These are phyloP conservation scores for Rosa chinensis DNA, from an alignment of 306 rosid genomes.

Conservation along the genomic window DNA sequence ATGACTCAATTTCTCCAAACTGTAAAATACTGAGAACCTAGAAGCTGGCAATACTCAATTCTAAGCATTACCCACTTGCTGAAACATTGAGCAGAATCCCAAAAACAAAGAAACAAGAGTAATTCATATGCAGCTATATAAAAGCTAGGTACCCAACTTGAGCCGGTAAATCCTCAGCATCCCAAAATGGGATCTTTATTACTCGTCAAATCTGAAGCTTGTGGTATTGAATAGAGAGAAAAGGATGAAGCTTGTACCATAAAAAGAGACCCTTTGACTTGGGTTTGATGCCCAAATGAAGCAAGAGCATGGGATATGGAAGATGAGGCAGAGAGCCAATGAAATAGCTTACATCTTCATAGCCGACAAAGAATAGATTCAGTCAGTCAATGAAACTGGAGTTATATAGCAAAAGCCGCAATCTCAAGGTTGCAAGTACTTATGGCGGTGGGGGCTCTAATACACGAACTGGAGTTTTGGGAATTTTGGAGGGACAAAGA, in stretches of 20 bases:
- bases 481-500: too few relatives aligned
- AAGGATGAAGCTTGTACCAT: constrained; percentile 7
- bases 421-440: too few relatives aligned
- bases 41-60: not conserved
- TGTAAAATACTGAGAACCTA: not conserved
- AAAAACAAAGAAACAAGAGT: not conserved
- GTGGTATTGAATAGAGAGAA: not conserved
- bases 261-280: constrained; percentile 13
- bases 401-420: too few relatives aligned
- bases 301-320: constrained; percentile 10
- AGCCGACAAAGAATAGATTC: not conserved
- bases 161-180: not conserved
- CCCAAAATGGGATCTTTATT: not conserved
- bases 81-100: constrained; percentile 6
- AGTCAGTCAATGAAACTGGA: not conserved
- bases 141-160: not conserved
- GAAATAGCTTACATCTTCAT: not conserved
- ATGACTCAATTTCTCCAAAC: constrained; percentile 4
- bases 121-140: not conserved
- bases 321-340: not conserved
- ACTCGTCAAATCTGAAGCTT: constrained; percentile 10
- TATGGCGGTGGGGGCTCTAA: too few relatives aligned
- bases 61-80: constrained; percentile 7
- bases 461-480: too few relatives aligned
- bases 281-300: not conserved